Evolutionary conservation across 1,284 basidiomycete genomes (phyloP), one percentile per base, ranked within the genome.

Genomic region (Puccinia brachypodii): DNA sequence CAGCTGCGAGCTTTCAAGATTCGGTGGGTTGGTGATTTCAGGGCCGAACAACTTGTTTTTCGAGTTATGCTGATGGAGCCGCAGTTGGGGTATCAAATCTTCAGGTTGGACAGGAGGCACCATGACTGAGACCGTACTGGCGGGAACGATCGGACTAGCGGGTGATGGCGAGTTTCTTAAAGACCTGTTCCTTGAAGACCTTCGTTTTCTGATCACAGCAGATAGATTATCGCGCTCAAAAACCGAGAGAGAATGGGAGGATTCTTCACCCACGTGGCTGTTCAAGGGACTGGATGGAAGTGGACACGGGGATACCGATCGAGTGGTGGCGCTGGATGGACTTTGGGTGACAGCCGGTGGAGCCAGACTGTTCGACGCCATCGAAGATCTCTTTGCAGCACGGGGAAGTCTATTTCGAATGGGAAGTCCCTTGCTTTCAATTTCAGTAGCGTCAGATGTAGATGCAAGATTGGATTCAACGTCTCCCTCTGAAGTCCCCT

Each of bases 41-140:
- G 11, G 60, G 16, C 25, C n/a, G 40, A 64, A 76, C 47, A 44
- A 50, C 22, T 42, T 28, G 38, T 16, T 74, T 75, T 72, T 74
- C 28, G 80, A 81, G 40, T 76, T 72, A 66, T 81, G 80, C 33
- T 81, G 80, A 69, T 81, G 80, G 16, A 81, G 75, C 33, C 75
- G 75, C 2, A 62, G 25, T 50, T 33, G 64, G 11, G 75, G 75
- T 16, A 76, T 33, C 47, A 44, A 19, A 31, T 64, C 58, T 50
- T 76, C 75, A 9, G 33, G 36, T 28, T 60, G 14, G 25, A 66
- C 44, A 4, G 16, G 60, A 31, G 75, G 75, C 36, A 76, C 58
- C 31, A 76, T 53, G 36, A 76, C 75, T 44, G 75, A 76, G 9
- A 76, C 53, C 22, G 60, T 44, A 40, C 62, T 76, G 7, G 38